Evolutionary conservation across 2,329 filamentous ascomycete genomes (phyloP).

Genomic region (Xylariales sp.): DNA sequence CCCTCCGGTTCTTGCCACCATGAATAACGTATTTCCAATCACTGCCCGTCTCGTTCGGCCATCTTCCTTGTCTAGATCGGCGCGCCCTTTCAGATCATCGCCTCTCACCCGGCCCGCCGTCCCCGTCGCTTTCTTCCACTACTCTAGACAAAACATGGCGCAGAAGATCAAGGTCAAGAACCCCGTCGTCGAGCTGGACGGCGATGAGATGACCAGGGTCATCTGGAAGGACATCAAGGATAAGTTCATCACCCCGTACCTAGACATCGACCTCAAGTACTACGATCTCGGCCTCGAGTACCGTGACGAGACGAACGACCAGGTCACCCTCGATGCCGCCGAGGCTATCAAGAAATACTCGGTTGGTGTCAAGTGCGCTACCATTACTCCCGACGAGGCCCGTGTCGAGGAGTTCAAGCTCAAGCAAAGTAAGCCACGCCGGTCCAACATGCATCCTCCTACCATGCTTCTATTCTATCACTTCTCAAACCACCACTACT

Average conservation of each 20-base stretch:
- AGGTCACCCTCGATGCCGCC: slow-evolving; percentile 94
- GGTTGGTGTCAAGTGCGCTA: slow-evolving; percentile 98
- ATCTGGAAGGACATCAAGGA: slow-evolving; percentile 99
- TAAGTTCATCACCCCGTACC: slow-evolving; percentile 96
- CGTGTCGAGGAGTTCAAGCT: slow-evolving; percentile 98
- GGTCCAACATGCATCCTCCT: neutral
- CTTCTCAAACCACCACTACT: neutral
- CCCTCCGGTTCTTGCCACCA: slow-evolving; percentile 40
- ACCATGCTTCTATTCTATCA: slow-evolving; percentile 5
- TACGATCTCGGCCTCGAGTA: slow-evolving; percentile 91
- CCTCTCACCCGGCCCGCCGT: slow-evolving; percentile 43
- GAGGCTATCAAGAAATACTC: slow-evolving; percentile 99
- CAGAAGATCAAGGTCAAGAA: slow-evolving; percentile 99
- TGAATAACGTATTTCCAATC: slow-evolving; percentile 45
- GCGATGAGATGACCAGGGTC: slow-evolving; percentile 95
- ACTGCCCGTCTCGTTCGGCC: slow-evolving; percentile 48
- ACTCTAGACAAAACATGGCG: slow-evolving; percentile 64
- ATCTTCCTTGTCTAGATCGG: slow-evolving; percentile 46
- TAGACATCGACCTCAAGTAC: slow-evolving; percentile 98
- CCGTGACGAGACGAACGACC: slow-evolving; percentile 94
- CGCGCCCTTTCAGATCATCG: slow-evolving; percentile 46
- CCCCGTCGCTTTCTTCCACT: slow-evolving; percentile 51
- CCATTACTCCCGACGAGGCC: slow-evolving; percentile 97
- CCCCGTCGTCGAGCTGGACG: slow-evolving; percentile 96
- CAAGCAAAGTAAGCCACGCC: slow-evolving; percentile 82